Evolutionary conservation across 1,284 basidiomycete species (phyloP).

Genomic region (Boletus mariae): DNA sequence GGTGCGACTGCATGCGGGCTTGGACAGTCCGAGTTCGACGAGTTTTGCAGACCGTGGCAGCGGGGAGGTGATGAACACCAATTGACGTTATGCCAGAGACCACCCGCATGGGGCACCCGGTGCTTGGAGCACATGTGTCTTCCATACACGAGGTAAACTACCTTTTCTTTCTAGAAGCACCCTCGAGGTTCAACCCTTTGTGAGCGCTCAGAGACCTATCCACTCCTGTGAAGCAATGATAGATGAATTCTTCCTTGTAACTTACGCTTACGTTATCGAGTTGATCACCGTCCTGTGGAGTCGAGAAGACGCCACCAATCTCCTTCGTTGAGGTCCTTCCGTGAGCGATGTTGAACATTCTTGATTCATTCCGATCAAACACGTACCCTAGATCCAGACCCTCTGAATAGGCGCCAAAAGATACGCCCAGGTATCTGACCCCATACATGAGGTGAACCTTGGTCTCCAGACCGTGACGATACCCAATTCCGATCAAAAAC

Average conservation of each 20-base stretch:
- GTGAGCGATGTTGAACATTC: neutral
- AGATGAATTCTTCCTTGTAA: neutral
- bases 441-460: neutral
- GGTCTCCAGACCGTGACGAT: neutral
- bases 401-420: neutral
- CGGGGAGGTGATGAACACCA: too few relatives aligned
- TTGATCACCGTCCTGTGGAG: neutral
- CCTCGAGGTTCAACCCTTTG: neutral
- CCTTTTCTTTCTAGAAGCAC: neutral
- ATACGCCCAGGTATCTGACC: neutral
- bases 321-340: neutral
- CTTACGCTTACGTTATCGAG: neutral
- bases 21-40: neutral
- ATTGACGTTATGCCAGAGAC: too few relatives aligned
- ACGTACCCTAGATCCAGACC: neutral
- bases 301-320: neutral
- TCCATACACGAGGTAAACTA: neutral
- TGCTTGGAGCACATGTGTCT: neutral
- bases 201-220: neutral
- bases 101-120: neutral
- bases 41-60: too few relatives aligned
- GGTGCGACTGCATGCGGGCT: too few relatives aligned
- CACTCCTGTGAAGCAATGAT: neutral
- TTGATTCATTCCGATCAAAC: neutral
- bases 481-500: neutral